These are phyloP conservation scores for Rhynchospora pubera DNA, from an alignment of 176 grass and related monocot species.

Conservation along the genomic window DNA sequence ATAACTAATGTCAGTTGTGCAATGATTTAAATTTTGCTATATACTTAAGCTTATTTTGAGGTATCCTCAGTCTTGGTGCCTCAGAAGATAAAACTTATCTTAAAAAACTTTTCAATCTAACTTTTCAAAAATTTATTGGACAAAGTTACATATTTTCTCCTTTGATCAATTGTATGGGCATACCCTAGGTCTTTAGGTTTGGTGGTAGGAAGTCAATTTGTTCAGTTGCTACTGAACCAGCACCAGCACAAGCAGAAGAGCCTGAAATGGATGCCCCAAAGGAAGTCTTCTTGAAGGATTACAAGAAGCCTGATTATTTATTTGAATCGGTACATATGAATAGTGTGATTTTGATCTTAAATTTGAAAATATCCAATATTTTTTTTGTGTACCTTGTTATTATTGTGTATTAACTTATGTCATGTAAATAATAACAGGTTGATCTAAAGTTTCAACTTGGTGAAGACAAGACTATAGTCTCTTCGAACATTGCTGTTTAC, in stretches of 20 bases:
- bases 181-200: conserved; percentile 48
- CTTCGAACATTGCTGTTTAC: conserved; percentile 76
- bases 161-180: neutral
- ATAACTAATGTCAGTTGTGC: neutral
- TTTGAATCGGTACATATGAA: conserved; percentile 61
- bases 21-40: neutral
- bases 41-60: neutral
- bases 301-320: conserved; percentile 71
- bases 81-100: neutral
- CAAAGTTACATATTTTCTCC: neutral
- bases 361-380: neutral
- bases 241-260: conserved; percentile 50
- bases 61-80: neutral
- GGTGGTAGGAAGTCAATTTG: conserved; percentile 49
- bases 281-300: conserved; percentile 98
- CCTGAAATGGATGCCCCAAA: conserved; percentile 65
- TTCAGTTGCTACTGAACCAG: conserved; percentile 74
- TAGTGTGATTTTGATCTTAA: neutral
- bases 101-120: neutral
- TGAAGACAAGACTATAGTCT: conserved; percentile 87
- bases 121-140: neutral
- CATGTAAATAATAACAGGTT: conserved; percentile 42
- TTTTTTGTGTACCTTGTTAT: conserved; percentile 6
- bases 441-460: conserved; percentile 81
- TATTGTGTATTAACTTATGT: neutral